These are phyloP conservation scores for Picochlorum sp. DNA, from an alignment of 139 green algal species.

Conservation along the genomic window DNA sequence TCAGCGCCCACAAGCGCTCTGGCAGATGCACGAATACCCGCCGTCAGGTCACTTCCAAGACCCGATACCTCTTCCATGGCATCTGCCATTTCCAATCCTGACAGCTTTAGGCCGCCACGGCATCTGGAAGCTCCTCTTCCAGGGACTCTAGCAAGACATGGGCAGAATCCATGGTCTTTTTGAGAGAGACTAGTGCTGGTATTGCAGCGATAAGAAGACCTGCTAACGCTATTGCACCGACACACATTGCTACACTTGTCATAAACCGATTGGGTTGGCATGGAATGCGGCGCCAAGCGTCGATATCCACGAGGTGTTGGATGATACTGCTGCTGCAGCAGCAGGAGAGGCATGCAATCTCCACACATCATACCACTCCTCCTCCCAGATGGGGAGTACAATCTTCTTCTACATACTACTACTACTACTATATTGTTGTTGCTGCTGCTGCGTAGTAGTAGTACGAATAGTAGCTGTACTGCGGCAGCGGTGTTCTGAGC, in stretches of 20 bases:
- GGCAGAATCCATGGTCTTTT: conserved; percentile 13
- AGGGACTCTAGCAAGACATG: conserved; percentile 16
- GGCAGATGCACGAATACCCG: conserved; percentile 30
- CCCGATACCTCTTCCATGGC: conserved; percentile 30
- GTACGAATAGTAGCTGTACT: too few relatives aligned
- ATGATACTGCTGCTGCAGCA: background rate
- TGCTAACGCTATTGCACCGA: conserved; percentile 15
- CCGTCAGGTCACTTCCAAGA: conserved; percentile 29
- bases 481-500: too few relatives aligned
- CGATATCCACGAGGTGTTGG: conserved; percentile 1
- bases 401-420: too few relatives aligned
- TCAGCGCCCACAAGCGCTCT: conserved; percentile 18
- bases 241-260: conserved; percentile 6
- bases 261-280: conserved; percentile 16
- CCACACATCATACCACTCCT: too few relatives aligned
- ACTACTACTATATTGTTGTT: too few relatives aligned
- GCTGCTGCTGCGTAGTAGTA: too few relatives aligned
- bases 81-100: conserved; percentile 38
- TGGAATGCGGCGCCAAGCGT: conserved; percentile 18
- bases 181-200: conserved; percentile 20
- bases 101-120: conserved; percentile 34
- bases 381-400: too few relatives aligned
- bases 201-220: conserved; percentile 22
- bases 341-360: background rate
- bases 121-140: conserved; percentile 35